Conservation (phyloP, 108 stramenopile species). For the Pseudonitzschia delicatissima region DNA sequence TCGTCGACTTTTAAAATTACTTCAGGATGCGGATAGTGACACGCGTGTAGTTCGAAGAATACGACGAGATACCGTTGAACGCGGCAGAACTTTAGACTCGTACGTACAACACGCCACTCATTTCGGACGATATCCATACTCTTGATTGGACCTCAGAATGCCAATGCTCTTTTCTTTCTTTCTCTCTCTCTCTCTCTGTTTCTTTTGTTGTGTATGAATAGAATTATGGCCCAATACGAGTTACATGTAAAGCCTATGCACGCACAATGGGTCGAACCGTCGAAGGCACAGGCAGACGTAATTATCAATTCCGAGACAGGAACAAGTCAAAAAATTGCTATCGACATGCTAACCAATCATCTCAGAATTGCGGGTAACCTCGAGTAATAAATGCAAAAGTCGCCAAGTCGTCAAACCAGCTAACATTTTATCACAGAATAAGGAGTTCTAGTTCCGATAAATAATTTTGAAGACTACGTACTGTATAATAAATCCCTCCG, state of each 20-base stretch:
- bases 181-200: neutral
- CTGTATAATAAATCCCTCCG: neutral
- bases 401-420: neutral
- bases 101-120: neutral
- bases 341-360: conserved; percentile 71
- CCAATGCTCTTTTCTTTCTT: neutral
- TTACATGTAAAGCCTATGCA: conserved; percentile 94
- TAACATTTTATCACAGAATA: neutral
- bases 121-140: too few species aligned
- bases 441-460: neutral
- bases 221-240: conserved; percentile 81
- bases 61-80: conserved; percentile 78
- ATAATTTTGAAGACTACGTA: neutral
- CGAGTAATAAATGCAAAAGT: neutral
- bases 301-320: conserved; percentile 67
- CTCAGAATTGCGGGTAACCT: conserved; percentile 45
- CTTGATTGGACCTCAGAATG: too few species aligned
- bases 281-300: conserved; percentile 85
- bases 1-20: conserved; percentile 3
- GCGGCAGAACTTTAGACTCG: conserved; percentile 74
- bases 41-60: conserved; percentile 84
- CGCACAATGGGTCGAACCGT: conserved; percentile 87
- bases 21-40: conserved; percentile 80
- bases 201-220: neutral
- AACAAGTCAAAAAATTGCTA: conserved; percentile 62